A percentile compares a stretch with the other conserved stretches of the same genome.
Evolutionary conservation across 306 rosid species (phyloP).

Genomic region (Alnus glutinosa): DNA sequence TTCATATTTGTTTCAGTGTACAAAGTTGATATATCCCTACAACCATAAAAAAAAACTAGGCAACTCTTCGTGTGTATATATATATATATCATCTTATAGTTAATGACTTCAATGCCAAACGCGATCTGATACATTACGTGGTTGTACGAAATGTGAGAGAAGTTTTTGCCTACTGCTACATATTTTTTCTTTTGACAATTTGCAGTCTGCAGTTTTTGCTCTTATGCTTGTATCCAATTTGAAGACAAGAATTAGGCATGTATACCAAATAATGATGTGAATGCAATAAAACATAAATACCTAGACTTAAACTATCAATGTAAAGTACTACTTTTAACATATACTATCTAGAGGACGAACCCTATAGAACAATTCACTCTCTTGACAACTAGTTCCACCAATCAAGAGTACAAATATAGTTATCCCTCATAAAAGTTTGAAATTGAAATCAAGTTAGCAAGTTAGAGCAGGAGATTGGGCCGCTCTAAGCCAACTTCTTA

Average conservation of each 20-base stretch:
- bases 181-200: neutral
- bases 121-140: neutral
- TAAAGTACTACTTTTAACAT: neutral
- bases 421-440: too few relatives aligned
- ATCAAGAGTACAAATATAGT: too few relatives aligned
- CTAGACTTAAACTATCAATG: neutral
- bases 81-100: too few relatives aligned
- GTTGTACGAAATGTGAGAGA: too few relatives aligned
- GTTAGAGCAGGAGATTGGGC: too few relatives aligned
- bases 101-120: neutral
- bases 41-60: neutral
- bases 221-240: neutral
- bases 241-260: neutral
- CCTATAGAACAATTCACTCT: neutral
- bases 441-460: too few relatives aligned
- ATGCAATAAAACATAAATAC: neutral
- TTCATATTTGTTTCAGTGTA: neutral
- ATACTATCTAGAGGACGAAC: neutral
- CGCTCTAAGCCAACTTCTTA: too few relatives aligned
- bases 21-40: neutral
- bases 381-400: neutral
- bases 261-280: neutral
- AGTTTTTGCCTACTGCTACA: neutral
- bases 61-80: too few relatives aligned
- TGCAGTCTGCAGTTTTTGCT: neutral